Base-by-base conservation (phyloP, 306 rosid genomes). In the Cyclanthera cordifolia region DNA sequence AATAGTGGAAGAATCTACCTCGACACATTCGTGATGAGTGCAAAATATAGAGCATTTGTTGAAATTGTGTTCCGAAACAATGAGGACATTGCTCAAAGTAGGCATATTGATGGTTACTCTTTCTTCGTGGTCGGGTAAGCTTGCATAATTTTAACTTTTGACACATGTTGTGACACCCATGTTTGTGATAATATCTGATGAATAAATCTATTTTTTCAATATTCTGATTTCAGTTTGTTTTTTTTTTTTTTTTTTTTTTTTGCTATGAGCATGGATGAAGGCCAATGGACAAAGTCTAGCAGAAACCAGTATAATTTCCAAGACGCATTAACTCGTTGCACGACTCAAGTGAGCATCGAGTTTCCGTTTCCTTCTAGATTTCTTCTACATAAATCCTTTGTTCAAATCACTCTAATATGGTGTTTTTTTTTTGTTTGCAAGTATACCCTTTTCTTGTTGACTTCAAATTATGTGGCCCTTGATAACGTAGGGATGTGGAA, bases 81-180 rank as follows among this genome's bases (percentile, higher is more conserved):
- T 59, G 75, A 72, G 32, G 23, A 72, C 66, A 58, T 58, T 8
- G 0, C 58, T 28, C 75, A 72, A 41, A 72, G 75, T 47, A 58
- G 75, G 75, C 75, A 72, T 9, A 53, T 72, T 58, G 75, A 72
- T 58, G 75, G 75, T 23, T 72, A 72, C 69, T 57, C 67, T 47
- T 72, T 72, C 75, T 72, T 72, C 5, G 75, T 72, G 19, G 75
- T 72, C 14, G 75, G 75, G 75, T 72, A 72, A 54, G 73, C 34
- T 65, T 0, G 4, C 32, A 28, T 28, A 28, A 28, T 4, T 28
- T 4, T 2, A 4, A 28, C 32, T 28, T 2, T 28, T 28, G 32
- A 28, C 32, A 28, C 32, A 28, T 28, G 2, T 28, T 28, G 32
- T 28, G 32, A 28, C 2, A 28, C 32, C 4, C 32, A 28, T 4